phyloP scores from a whole-genome alignment of 2,329 filamentous ascomycete species.

The Fusarium brachygibbosum region DNA sequence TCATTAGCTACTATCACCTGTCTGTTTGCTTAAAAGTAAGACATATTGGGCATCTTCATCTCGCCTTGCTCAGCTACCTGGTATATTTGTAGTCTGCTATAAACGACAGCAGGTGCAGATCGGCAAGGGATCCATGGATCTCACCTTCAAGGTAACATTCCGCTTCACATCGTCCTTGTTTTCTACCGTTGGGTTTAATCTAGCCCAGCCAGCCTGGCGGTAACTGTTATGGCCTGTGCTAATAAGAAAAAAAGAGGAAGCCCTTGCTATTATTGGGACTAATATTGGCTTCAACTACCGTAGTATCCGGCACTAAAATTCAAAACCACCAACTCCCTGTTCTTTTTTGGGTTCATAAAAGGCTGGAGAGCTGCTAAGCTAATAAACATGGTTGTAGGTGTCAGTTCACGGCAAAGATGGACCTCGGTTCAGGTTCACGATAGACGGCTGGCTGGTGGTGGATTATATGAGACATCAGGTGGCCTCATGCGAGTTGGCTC shows the following conservation, averaged over 20 bases:
- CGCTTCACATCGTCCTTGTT: conserved; percentile 29
- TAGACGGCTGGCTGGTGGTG: not conserved
- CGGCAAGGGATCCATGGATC: conserved; percentile 39
- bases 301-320: conserved; percentile 32
- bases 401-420: not conserved
- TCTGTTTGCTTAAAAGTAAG: conserved; percentile 31
- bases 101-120: conserved; percentile 28
- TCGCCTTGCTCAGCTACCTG: conserved; percentile 18
- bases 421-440: not conserved
- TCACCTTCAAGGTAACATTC: conserved; percentile 41
- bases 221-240: conserved; percentile 22
- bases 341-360: not conserved
- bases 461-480: conserved; percentile 6
- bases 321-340: conserved; percentile 3
- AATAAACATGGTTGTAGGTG: not conserved
- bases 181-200: conserved; percentile 23
- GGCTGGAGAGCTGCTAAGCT: conserved; percentile 1
- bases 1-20: not conserved
- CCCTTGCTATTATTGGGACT: conserved; percentile 25
- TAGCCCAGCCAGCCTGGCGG: conserved; percentile 32
- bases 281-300: conserved; percentile 41
- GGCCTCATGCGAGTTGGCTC: conserved; percentile 5
- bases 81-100: conserved; percentile 17
- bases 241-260: not conserved
- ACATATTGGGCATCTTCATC: conserved; percentile 29